Percentiles rank a stretch among this genome's conserved stretches.
Evolutionary conservation across 202 grass and related monocot genomes (phyloP).

Genomic region (Musa balbisiana): DNA sequence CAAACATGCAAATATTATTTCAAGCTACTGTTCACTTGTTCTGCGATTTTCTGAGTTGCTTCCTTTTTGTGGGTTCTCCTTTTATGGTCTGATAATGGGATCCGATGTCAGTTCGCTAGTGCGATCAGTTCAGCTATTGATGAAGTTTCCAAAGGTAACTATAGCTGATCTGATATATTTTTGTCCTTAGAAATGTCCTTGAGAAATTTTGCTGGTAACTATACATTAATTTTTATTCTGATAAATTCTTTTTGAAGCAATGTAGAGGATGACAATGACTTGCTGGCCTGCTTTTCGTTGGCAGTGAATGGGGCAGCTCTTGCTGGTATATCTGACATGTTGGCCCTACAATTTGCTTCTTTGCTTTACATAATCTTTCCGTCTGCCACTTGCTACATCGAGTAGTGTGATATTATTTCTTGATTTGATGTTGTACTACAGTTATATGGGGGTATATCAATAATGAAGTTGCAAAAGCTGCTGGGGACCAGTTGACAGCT

Average conservation of each 20-base stretch:
- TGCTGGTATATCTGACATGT: slow-evolving; percentile 37
- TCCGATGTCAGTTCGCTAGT: slow-evolving; percentile 44
- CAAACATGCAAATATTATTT: slow-evolving; percentile 33
- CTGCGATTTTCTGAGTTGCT: slow-evolving; percentile 46
- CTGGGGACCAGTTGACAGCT: slow-evolving; percentile 38
- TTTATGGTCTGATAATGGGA: slow-evolving; percentile 66
- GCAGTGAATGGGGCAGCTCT: slow-evolving; percentile 58
- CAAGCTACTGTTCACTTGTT: slow-evolving; percentile 49
- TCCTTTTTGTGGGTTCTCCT: slow-evolving; percentile 61
- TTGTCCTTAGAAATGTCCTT: not conserved
- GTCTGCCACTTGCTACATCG: not conserved
- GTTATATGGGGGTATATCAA: slow-evolving; percentile 52
- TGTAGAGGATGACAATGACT: slow-evolving; percentile 49
- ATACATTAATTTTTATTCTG: slow-evolving; percentile 6
- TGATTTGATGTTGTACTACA: slow-evolving; percentile 28
- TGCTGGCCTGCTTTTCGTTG: slow-evolving; percentile 44
- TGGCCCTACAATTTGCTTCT: not conserved
- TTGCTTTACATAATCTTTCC: too few species aligned
- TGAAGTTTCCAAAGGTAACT: slow-evolving; percentile 61
- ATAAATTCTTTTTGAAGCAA: slow-evolving; percentile 40
- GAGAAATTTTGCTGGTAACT: not conserved
- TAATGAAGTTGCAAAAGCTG: slow-evolving; percentile 49
- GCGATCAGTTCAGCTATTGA: slow-evolving; percentile 36
- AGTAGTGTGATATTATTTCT: not conserved
- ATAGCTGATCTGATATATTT: slow-evolving; percentile 21